Evolutionary conservation across 495 filamentous ascomycete species (phyloP).

Genomic region (Aspergillus sparsus): DNA sequence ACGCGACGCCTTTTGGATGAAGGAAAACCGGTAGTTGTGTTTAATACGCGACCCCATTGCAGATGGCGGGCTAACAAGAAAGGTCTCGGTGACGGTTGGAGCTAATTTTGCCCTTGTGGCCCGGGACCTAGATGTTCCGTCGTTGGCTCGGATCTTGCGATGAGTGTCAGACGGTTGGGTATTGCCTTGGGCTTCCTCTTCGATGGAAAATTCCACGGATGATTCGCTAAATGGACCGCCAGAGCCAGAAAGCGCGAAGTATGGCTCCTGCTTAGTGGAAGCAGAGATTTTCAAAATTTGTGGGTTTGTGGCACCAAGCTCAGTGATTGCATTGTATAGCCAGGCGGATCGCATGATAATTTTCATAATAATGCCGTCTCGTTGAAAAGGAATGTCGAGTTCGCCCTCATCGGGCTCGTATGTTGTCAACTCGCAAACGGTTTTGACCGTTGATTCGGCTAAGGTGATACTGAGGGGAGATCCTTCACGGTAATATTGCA

Average conservation of each 20-base stretch:
- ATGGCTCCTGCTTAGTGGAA: constrained; percentile 60
- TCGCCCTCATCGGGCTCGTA: constrained; percentile 68
- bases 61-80: constrained; percentile 47
- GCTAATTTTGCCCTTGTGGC: constrained; percentile 50
- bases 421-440: constrained; percentile 88
- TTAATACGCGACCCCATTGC: constrained; percentile 42
- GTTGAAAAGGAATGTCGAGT: constrained; percentile 79
- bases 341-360: constrained; percentile 88
- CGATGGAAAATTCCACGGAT: constrained; percentile 79
- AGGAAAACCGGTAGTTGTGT: constrained; percentile 72
- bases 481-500: constrained; percentile 72
- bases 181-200: constrained; percentile 46
- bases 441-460: constrained; percentile 81
- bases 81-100: constrained; percentile 52
- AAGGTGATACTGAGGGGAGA: constrained; percentile 77
- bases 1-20: constrained; percentile 77
- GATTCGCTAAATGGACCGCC: constrained; percentile 77
- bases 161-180: constrained; percentile 22
- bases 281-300: constrained; percentile 63
- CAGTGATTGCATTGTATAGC: constrained; percentile 80
- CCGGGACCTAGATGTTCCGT: constrained; percentile 40
- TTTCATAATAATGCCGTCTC: constrained; percentile 79
- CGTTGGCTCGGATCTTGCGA: constrained; percentile 36
- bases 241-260: constrained; percentile 68
- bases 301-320: constrained; percentile 74